Base-by-base conservation (phyloP, 2,329 filamentous ascomycete genomes). In the Huntiella decipiens region DNA sequence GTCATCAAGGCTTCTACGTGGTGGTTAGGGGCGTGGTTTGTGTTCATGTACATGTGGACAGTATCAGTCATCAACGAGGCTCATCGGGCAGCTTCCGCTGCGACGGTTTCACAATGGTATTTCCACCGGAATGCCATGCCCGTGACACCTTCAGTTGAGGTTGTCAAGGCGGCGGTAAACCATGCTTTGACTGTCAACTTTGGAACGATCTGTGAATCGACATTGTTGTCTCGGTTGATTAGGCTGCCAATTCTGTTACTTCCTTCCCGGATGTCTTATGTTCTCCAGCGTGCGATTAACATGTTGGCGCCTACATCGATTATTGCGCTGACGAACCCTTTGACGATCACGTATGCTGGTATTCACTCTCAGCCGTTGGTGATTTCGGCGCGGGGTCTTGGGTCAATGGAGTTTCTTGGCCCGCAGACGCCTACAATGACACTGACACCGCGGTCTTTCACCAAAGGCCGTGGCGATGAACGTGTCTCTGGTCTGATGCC, bases 31-130 rank as follows among this genome's bases (percentile, higher is more conserved):
- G 71, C 76, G 17, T 93, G 79, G 59, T 98, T 95, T 63, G 75
- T 95, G 53, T 65, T 96, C 49, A 81, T 95, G 66, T 96, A 95
- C 61, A 77, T 96, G 54, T 98, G 91, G 91, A 91, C 86, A 0
- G 67, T 95, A 37, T 82, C 82, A 2, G 75, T 96, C 48, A 77
- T 93, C 57, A 80, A 85, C 48, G 86, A 85, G 13, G 73, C 96
- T 16, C 88, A 98, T 60, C 79, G 91, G 49, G 79, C 84, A 16
- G 91, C 87, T 12, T 94, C 88, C 11, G 88, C 86, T 17, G 91
- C 91, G 8, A 94, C 88, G 1, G 88, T 96, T 17, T 93, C 85
- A 36, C 91, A 98, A 61, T 98, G 91, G 91, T 98, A 98, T 62
- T 98, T 96, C 61, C 88, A 96, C 61, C 84, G 91, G 51, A 82